Evolutionary conservation across 140 eudicot species (phyloP), one percentile per base, ranked within the genome.

Genomic region (Erigeron philadelphicus): DNA sequence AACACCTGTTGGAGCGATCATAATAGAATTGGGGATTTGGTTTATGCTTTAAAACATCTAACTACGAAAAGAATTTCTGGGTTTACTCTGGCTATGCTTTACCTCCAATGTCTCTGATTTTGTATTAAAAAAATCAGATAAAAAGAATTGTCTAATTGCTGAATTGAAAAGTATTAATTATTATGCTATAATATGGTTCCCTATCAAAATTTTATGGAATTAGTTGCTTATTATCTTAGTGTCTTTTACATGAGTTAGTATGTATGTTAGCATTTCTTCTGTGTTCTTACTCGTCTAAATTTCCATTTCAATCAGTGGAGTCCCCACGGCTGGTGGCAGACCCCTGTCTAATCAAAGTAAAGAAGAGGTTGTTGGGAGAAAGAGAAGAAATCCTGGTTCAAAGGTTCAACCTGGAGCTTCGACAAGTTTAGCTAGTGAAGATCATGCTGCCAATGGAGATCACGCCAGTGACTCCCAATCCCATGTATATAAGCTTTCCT

Each of bases 291-390:
- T 72, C 25, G 3, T 48, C 25, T 54, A 13, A 9, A 50, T 52
- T 53, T 50, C 13, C 52, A 5, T 69, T 70, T 56, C 49, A 58
- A 64, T 54, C 81, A 86, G 96, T 44, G 80, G 84, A 31, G 79
- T 72, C 31, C 74, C 83, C 47, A 38, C 65, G 21, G 84, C 69
- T 46, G 70, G 81, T 59, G 77, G 79, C 63, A 83, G 84, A 63
- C 61, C 80, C 42, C 61, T 82, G 52, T 75, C 87, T 66, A 78
- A 67, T 69, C 84, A 78, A 45, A 81, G 35, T 44, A 87, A 68
- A 72, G 85, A 67, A 4, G 49, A 58, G 66, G 72, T 64, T 72
- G 75, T 63, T 62, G 63, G 78, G 53, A 74, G 72, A 70, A 77
- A 77, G 71, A 80, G 75, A 75, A 87, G 77, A 75, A 70, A 52